These are phyloP conservation scores for Fusarium sp. DNA, from an alignment of 2,329 filamentous ascomycete genomes.

Conservation along the genomic window DNA sequence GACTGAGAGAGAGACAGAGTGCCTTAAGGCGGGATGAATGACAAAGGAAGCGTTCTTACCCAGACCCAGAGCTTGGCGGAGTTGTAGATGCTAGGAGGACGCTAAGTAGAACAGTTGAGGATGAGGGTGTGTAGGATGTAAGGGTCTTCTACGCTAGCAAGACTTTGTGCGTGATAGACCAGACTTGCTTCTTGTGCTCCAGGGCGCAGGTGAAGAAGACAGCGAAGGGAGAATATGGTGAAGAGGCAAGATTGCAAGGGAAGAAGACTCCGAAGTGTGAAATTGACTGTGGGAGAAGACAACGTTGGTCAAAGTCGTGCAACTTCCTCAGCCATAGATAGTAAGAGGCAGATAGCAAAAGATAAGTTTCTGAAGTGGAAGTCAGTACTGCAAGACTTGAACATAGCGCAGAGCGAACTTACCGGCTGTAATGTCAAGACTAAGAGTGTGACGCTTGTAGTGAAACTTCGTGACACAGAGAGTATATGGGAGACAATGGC, in stretches of 20 bases:
- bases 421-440: neutral
- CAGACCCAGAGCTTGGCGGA: neutral
- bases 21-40: neutral
- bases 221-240: fast-evolving
- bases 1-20: neutral
- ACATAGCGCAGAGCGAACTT: too few species aligned
- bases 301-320: neutral
- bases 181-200: neutral
- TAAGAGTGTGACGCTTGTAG: fast-evolving
- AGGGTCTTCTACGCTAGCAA: neutral
- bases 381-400: neutral
- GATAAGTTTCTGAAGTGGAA: neutral
- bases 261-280: neutral
- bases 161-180: neutral
- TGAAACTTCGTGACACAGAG: neutral
- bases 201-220: neutral
- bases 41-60: neutral
- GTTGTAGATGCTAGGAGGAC: neutral
- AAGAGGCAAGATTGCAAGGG: neutral
- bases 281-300: neutral
- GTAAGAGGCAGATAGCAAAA: neutral
- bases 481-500: neutral
- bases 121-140: fast-evolving
- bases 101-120: neutral
- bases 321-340: neutral